Evolutionary conservation across 495 filamentous ascomycete genomes (phyloP), one percentile per base, ranked within the genome.

Genomic region (Aspergillus cristatus): DNA sequence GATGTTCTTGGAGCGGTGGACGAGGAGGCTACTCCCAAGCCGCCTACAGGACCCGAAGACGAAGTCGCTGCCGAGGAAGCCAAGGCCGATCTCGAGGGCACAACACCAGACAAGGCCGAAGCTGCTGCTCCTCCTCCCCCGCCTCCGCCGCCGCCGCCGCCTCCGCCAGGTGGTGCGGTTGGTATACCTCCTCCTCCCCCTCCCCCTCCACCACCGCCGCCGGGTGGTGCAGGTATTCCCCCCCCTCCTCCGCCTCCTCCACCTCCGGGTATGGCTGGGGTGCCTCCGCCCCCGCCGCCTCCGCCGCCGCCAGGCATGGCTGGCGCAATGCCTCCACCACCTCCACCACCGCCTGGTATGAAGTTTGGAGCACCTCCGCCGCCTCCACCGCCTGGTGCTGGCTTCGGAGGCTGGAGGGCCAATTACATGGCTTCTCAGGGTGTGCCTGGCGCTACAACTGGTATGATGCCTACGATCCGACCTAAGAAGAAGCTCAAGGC

Each of bases 401-500:
- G 78, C 3, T 61, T 77, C 54, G 80, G 78, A 32, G 69, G 74
- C 7, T 64, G 55, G 60, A 60, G 64, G 46, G 61, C 65, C 20
- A 60, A 63, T 18, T 74, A 67, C 36, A 49, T 72, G 54, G 55
- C 60, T 45, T 68, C 76, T 29, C 68, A 63, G 32, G 38, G 51
- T 20, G 60, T 59, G 25, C 46, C 57, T 18, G 51, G 63, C 36
- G 53, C 54, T 18, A 55, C 70, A 15, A 64, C 63, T 10, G 63
- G 78, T 32, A 65, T 72, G 29, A 67, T 86, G 52, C 75, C 86
- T 18, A 82, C 84, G 46, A 84, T 84, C 17, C 71, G 90, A 47
- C 89, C 93, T 22, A 97, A 95, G 74, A 96, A 93, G 79, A 98
- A 97, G 64, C 84, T 98, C 51, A 98, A 98, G 75, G 89, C 91